Base-by-base conservation (phyloP, 129 eudicot genomes). In the Lactuca sativa region DNA sequence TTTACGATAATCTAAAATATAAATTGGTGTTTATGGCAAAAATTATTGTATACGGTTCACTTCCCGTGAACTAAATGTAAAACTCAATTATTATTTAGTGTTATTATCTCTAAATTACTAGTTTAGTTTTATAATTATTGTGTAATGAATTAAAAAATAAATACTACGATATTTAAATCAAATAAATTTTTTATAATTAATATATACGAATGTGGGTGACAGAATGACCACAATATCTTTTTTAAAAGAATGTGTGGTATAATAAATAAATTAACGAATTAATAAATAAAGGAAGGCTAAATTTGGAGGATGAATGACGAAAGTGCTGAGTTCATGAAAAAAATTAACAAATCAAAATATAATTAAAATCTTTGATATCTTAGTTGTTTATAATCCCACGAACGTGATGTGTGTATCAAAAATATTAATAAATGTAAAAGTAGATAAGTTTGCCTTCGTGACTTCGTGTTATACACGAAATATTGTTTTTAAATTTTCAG, bases 241-340 rank as follows among this genome's bases (percentile, higher is more conserved):
- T 4, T 36, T 36, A 36, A 43, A 43, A 47, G 15, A 8, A 17
- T 51, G 58, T 16, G 25, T 53, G 58, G 58, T 53, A 15, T 53
- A 15, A 53, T 53, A 53, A 53, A 53, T 53, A n/a, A 53, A 14
- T 53, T 25, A 25, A 25, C 30, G 30, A 25, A 25, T 25, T 25
- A 25, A 25, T 25, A 25, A 6, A 8, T 2, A 6, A 59, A 59
- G 8, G 37, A 10, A 47, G n/a, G 5, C 52, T 47, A 47, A 47
- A 47, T 47, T 47, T 11, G n/a, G 52, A 11, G 12, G 15, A 47
- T 47, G 52, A n/a, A 32, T 59, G 64, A 59, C 64, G 64, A 4
- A 18, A 14, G 64, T 59, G 64, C 41, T 59, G 64, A 59, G 64
- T 59, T 59, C 41, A 59, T 59, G 43, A 11, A 59, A 59, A 59